phyloP scores from a whole-genome alignment of 345 rosid species.

The Eucalyptus pumila region DNA sequence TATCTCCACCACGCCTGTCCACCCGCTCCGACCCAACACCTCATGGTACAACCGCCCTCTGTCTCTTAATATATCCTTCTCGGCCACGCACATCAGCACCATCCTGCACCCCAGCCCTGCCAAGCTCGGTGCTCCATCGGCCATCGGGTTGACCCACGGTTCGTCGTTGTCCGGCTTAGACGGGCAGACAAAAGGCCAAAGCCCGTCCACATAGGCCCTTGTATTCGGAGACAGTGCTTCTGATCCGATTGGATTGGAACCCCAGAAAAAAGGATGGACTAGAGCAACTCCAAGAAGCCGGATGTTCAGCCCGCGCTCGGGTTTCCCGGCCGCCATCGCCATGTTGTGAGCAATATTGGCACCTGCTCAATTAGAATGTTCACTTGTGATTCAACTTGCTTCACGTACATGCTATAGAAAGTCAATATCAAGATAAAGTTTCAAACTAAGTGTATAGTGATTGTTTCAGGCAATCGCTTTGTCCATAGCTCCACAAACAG shows the following conservation, averaged over 20 bases:
- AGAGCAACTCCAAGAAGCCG: conserved; percentile 18
- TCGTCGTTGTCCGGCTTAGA: conserved; percentile 35
- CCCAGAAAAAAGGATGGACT: conserved; percentile 40
- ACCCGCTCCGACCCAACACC: conserved; percentile 25
- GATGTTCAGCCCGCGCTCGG: background rate
- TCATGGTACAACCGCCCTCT: conserved; percentile 33
- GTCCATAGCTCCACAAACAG: background rate
- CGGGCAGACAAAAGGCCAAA: conserved; percentile 41
- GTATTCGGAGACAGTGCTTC: conserved; percentile 9
- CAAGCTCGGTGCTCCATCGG: conserved; percentile 24
- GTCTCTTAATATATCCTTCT: conserved; percentile 31
- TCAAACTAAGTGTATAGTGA: background rate
- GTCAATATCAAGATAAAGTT: background rate
- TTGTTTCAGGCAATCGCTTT: background rate
- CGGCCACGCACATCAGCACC: conserved; percentile 39
- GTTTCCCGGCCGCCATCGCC: conserved; percentile 24
- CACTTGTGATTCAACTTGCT: background rate
- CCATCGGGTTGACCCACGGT: conserved; percentile 39
- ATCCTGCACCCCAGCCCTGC: conserved; percentile 18
- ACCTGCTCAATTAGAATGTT: conserved; percentile 10
- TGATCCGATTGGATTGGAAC: conserved; percentile 26
- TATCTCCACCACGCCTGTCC: conserved; percentile 32
- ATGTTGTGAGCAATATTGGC: conserved; percentile 35
- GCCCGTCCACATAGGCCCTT: conserved; percentile 5
- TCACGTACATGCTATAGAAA: background rate